Evolutionary conservation across 2,329 filamentous ascomycete genomes (phyloP).

Genomic region (Leptosphaerulina australis): DNA sequence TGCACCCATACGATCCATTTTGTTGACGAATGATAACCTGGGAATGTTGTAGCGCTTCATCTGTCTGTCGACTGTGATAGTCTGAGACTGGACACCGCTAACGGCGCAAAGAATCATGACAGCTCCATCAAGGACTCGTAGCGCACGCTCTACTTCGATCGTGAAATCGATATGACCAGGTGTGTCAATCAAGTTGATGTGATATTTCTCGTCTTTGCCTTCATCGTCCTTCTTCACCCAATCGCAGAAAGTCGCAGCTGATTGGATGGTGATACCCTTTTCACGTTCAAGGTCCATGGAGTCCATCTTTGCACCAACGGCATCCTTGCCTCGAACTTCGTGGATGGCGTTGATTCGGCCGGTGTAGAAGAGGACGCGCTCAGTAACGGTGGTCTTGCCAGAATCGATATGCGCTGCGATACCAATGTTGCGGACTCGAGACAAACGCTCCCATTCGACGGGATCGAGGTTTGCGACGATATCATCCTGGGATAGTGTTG

Average conservation of each 20-base stretch:
- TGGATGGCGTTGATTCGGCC: conserved; percentile 96
- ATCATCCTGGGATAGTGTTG: conserved; percentile 63
- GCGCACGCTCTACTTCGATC: conserved; percentile 94
- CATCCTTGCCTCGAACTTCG: conserved; percentile 93
- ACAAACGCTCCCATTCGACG: conserved; percentile 76
- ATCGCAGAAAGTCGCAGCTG: conserved; percentile 95
- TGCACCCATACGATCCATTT: conserved; percentile 99
- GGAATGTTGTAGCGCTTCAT: conserved; percentile 99
- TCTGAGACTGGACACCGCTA: conserved; percentile 95
- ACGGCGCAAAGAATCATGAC: conserved; percentile 99
- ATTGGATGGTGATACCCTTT: conserved; percentile 99
- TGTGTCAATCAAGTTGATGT: conserved; percentile 98
- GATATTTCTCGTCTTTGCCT: conserved; percentile 86
- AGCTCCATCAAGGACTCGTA: conserved; percentile 93
- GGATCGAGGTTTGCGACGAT: conserved; percentile 82
- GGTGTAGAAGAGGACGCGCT: conserved; percentile 97
- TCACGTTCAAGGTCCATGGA: conserved; percentile 98
- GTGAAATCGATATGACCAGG: conserved; percentile 99
- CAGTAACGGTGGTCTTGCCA: conserved; percentile 95
- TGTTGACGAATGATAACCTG: conserved; percentile 95
- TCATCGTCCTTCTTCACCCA: conserved; percentile 79
- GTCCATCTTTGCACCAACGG: conserved; percentile 98
- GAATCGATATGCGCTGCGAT: conserved; percentile 99
- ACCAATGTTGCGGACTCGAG: conserved; percentile 91
- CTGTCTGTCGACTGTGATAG: conserved; percentile 96